A percentile compares a stretch with the other conserved stretches of the same genome.
phyloP scores from a whole-genome alignment of 495 filamentous ascomycete species.

The Trichoderma orchidacearum region DNA sequence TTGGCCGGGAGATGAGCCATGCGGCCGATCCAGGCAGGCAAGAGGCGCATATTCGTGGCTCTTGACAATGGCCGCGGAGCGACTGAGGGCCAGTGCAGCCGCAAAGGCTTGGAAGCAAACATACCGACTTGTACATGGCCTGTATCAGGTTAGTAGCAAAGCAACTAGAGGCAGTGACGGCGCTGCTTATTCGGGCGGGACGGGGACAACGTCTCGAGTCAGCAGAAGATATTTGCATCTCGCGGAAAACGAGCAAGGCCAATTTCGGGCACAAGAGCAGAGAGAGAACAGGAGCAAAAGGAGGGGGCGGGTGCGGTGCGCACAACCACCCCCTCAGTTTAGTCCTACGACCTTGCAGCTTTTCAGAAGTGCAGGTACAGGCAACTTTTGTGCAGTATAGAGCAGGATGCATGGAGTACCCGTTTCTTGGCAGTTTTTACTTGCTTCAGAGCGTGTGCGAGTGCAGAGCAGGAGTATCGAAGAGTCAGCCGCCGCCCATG shows the following conservation, averaged over 20 bases:
- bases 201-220: background rate
- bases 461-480: too few relatives aligned
- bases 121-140: too few relatives aligned
- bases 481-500: too few relatives aligned
- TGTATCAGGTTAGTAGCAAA: too few relatives aligned
- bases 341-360: too few relatives aligned
- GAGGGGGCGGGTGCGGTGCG: background rate
- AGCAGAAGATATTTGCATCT: background rate
- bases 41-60: background rate
- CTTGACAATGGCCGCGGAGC: background rate
- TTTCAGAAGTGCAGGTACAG: background rate
- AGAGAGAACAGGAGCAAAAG: background rate
- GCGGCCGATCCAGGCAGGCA: background rate
- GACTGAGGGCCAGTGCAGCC: background rate
- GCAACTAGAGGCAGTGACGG: too few relatives aligned
- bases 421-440: background rate
- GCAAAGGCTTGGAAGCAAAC: background rate
- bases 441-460: too few relatives aligned
- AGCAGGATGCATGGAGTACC: background rate
- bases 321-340: background rate
- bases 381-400: background rate
- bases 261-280: background rate
- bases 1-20: background rate
- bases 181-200: background rate
- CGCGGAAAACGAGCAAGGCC: background rate